Evolutionary conservation across 1,139 yeast genomes (phyloP).

Genomic region (Pichia sp.): DNA sequence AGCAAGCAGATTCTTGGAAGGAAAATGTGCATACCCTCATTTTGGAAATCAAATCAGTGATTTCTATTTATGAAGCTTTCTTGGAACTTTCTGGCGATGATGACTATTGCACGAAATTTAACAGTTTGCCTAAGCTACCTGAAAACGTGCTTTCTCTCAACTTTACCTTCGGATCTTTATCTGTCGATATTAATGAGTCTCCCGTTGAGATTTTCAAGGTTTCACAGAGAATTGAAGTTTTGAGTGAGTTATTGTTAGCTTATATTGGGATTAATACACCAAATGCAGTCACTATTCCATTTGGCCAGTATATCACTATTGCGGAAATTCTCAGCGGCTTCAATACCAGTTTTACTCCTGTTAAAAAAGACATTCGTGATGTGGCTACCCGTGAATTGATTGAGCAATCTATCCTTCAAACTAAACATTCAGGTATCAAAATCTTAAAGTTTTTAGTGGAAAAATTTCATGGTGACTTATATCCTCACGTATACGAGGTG

Average conservation of each 20-base stretch:
- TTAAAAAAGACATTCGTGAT: slow-evolving; percentile 57
- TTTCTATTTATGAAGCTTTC: slow-evolving; percentile 53
- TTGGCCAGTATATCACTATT: slow-evolving; percentile 49
- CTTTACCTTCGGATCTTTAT: slow-evolving; percentile 43
- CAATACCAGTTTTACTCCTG: slow-evolving; percentile 50
- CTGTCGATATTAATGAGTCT: slow-evolving; percentile 51
- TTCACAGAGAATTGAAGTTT: slow-evolving; percentile 45
- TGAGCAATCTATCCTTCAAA: slow-evolving; percentile 38
- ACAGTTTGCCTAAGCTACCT: slow-evolving; percentile 25
- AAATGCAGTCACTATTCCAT: slow-evolving; percentile 45
- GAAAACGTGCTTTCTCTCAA: slow-evolving; percentile 18
- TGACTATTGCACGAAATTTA: slow-evolving; percentile 34
- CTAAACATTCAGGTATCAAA: slow-evolving; percentile 44
- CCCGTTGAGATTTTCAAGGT: slow-evolving; percentile 49
- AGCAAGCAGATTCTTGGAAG: slow-evolving; percentile 37
- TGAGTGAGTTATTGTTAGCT: slow-evolving; percentile 43
- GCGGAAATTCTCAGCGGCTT: slow-evolving; percentile 52
- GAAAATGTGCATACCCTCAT: slow-evolving; percentile 35
- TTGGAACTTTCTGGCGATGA: slow-evolving; percentile 54
- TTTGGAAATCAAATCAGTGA: slow-evolving; percentile 49
- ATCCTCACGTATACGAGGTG: slow-evolving; percentile 48
- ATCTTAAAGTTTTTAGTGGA: slow-evolving; percentile 40
- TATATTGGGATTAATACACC: slow-evolving; percentile 45
- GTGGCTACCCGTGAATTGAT: slow-evolving; percentile 41
- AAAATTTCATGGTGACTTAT: slow-evolving; percentile 42